Percentiles rank a stretch among this genome's conserved stretches.
phyloP scores from a whole-genome alignment of 2,329 filamentous ascomycete species.

The Fusarium torulosum region DNA sequence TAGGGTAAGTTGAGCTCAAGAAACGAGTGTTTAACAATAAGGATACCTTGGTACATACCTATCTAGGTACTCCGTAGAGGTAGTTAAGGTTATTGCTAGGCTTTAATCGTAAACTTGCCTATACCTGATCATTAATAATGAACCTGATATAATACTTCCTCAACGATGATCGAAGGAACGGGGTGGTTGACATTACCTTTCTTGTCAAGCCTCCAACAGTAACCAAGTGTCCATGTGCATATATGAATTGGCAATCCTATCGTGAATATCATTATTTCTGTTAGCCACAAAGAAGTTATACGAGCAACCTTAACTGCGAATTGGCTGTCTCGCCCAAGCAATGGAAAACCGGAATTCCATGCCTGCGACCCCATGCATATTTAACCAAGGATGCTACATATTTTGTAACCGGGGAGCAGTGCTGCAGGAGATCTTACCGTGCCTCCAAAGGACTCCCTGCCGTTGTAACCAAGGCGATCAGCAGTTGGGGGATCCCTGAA shows the following conservation, averaged over 20 bases:
- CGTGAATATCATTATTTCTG: not conserved
- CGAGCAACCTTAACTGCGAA: slow-evolving; percentile 3
- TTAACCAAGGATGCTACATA: slow-evolving; percentile 28
- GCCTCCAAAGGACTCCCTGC: slow-evolving; percentile 35
- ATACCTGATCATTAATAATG: not conserved
- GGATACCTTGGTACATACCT: not conserved
- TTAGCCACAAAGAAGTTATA: not conserved
- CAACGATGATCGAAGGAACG: not conserved
- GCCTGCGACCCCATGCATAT: slow-evolving; percentile 20
- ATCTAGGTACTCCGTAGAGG: no score
- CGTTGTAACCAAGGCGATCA: slow-evolving; percentile 25
- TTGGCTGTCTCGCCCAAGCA: slow-evolving; percentile 13
- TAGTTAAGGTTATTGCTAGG: not conserved
- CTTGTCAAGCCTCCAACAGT: not conserved
- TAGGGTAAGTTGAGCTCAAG: slow-evolving; percentile 20
- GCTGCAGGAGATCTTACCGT: slow-evolving; percentile 44
- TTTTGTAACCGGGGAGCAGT: slow-evolving; percentile 13
- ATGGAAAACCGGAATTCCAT: slow-evolving; percentile 23
- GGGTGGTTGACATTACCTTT: not conserved
- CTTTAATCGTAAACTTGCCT: not conserved
- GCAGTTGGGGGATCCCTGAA: slow-evolving; percentile 39
- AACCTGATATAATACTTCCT: not conserved
- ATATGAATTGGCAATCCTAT: not conserved
- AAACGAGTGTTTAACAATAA: not conserved
- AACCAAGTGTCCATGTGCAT: not conserved